These are phyloP conservation scores for Cercospora brassicicola DNA, from an alignment of 2,329 filamentous ascomycete genomes.

Conservation along the genomic window DNA sequence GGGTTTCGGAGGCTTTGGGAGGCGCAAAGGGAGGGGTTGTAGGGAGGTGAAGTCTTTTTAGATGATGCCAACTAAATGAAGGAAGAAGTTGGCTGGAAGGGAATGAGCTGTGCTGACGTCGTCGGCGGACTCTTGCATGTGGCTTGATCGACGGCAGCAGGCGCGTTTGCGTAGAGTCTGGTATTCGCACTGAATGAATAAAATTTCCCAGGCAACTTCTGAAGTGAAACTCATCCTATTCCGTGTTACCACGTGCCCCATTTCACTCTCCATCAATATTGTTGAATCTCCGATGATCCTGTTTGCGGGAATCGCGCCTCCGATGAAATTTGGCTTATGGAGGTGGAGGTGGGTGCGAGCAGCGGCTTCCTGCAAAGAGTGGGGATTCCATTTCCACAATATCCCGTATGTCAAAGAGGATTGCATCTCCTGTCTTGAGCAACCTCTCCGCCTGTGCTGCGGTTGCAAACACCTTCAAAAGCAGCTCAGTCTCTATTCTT, in stretches of 20 bases:
- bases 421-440: neutral
- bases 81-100: neutral
- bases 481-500: neutral
- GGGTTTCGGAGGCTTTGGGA: too few species aligned
- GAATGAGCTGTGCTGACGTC: neutral
- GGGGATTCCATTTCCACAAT: too few species aligned
- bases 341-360: neutral
- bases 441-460: neutral
- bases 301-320: neutral
- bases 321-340: neutral
- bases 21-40: too few species aligned
- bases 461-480: neutral
- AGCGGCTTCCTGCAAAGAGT: neutral
- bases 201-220: neutral
- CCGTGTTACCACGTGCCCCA: neutral
- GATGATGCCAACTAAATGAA: neutral
- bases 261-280: neutral
- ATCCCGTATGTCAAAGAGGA: too few species aligned
- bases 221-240: neutral
- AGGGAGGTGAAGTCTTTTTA: too few species aligned
- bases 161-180: neutral
- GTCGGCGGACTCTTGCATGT: neutral
- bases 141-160: neutral
- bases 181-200: neutral
- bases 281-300: neutral